Conservation (phyloP, 176 grass and related monocot genomes). For the Carex parvula region DNA sequence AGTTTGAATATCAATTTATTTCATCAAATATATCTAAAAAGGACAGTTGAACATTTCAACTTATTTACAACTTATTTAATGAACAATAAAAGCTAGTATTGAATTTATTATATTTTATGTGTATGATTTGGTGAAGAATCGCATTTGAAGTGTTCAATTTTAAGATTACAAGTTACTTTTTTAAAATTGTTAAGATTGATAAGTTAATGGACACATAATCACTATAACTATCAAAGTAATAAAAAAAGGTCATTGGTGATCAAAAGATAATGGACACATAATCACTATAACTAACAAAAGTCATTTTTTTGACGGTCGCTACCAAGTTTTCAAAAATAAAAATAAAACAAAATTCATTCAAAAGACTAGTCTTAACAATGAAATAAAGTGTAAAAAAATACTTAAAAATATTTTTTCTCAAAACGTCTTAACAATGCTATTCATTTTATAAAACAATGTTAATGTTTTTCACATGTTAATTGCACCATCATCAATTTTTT, state of each 20-base stretch:
- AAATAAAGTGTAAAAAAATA: not conserved
- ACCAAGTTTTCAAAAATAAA: no score
- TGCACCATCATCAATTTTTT: not conserved
- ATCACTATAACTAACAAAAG: not conserved
- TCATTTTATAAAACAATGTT: no score
- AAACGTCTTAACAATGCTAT: not conserved
- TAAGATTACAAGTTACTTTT: no score
- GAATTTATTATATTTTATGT: not conserved
- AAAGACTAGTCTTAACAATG: not conserved
- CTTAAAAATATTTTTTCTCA: not conserved
- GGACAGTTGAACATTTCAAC: not conserved
- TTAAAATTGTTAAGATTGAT: no score
- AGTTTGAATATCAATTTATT: not conserved
- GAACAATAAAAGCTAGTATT: not conserved
- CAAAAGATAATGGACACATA: not conserved
- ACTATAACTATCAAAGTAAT: no score
- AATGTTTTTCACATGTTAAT: not conserved
- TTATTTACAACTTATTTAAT: not conserved
- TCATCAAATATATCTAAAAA: not conserved
- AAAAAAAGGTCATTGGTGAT: not conserved
- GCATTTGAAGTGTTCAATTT: no score
- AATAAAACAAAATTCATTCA: not conserved
- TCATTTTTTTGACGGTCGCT: no score
- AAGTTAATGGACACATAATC: no score
- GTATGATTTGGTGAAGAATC: not conserved